Base-by-base conservation (phyloP, 768 basidiomycete genomes). In the Auricularia sp. region DNA sequence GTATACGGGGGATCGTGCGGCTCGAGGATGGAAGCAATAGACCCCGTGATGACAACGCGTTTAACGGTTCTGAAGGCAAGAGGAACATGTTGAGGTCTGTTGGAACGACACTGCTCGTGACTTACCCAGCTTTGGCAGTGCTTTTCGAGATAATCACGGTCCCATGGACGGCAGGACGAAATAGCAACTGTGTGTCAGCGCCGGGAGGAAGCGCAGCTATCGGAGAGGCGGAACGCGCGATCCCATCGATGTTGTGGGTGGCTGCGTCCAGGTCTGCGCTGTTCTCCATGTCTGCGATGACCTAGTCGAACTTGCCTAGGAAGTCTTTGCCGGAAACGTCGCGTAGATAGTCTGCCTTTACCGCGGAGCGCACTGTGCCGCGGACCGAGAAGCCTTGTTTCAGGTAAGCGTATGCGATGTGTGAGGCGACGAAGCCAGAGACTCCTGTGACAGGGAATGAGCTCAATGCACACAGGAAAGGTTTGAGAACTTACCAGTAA, bases 261-360 rank as follows among this genome's bases (percentile, higher is more conserved):
- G 23, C 29, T 18, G n/a, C n/a, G 10, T 65, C 69, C 58, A 62
- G 71, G 73, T 59, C 64, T 10, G 53, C 61, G 18, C 62, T 60
- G 47, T 68, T 62, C 36, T 70, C 72, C 64, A 77, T 73, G 61
- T 78, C 76, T 59, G 75, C 72, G 16, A 76, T 76, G 12, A 71
- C 74, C 66, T 72, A 77, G 21, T 72, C 70, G 62, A 75, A 76
- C 1, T 44, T 61, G 42, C 34, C 39, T 1, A 18, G 47, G 14
- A 67, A 69, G 2, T 66, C 64, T 10, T 51, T 51, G 10, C 63
- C 67, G 67, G 73, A 64, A 1, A 64, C 3, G 1, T 3, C 12
- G 39, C 63, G 47, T 39, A 78, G 64, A 67, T 72, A 77, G 8
- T 76, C 71, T 18, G 77, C 77, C 68, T 78, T 77, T 5, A 66